These are phyloP conservation scores for Phoma sp. DNA, from an alignment of 2,329 filamentous ascomycete genomes.

Conservation along the genomic window DNA sequence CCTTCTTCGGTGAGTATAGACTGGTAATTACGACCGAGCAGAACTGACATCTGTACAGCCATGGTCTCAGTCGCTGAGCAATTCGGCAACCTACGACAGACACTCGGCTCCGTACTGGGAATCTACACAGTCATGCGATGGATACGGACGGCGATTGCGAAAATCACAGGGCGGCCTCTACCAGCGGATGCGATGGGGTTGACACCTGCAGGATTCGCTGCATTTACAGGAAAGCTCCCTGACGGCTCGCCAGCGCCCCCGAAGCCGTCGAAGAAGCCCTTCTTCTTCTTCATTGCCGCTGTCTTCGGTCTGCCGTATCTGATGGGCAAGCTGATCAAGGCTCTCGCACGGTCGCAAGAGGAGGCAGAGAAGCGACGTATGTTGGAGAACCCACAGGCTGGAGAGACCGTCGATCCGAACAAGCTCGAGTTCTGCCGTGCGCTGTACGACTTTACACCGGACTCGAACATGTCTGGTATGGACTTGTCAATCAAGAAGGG, in stretches of 20 bases:
- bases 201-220: constrained; percentile 88
- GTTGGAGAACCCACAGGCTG: constrained; percentile 56
- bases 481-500: constrained; percentile 94
- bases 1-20: constrained; percentile 82
- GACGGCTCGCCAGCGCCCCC: constrained; percentile 70
- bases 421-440: constrained; percentile 97
- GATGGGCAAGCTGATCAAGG: constrained; percentile 93
- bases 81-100: constrained; percentile 90
- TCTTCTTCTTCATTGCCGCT: constrained; percentile 92
- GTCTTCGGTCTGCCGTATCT: constrained; percentile 95
- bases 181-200: constrained; percentile 86
- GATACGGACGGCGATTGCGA: constrained; percentile 89
- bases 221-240: constrained; percentile 76
- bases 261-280: constrained; percentile 89
- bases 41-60: constrained; percentile 55
- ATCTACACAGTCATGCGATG: constrained; percentile 97
- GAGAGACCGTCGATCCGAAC: constrained; percentile 73
- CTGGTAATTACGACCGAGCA: background rate
- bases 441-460: constrained; percentile 90
- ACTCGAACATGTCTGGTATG: constrained; percentile 71
- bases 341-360: constrained; percentile 82
- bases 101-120: constrained; percentile 88
- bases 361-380: constrained; percentile 74
- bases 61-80: constrained; percentile 99
- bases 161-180: constrained; percentile 87